Percentiles rank a stretch among this genome's conserved stretches.
Evolutionary conservation across 148 eudicot genomes (phyloP).

Genomic region (Arbutus unedo): DNA sequence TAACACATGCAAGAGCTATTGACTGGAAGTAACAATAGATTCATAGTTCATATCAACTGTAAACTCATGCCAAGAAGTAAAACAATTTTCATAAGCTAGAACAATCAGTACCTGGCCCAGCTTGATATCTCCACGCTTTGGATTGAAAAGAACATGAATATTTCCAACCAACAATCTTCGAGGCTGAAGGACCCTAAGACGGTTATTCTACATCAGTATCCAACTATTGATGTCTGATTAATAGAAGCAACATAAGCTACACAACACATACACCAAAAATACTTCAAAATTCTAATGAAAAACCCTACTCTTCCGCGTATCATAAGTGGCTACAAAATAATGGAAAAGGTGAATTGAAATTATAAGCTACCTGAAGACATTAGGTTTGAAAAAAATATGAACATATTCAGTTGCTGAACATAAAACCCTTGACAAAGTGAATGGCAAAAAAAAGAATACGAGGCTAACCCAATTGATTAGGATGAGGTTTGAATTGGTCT

Average conservation of each 20-base stretch:
- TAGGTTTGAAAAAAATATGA: background rate
- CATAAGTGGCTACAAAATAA: background rate
- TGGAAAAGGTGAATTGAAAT: background rate
- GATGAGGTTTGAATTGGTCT: background rate
- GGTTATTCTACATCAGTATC: constrained; percentile 7
- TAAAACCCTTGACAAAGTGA: background rate
- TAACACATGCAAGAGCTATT: background rate
- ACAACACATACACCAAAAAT: background rate
- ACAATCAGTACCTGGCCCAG: constrained; percentile 75
- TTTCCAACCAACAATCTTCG: constrained; percentile 72
- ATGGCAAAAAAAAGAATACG: background rate
- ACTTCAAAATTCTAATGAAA: background rate
- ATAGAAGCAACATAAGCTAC: background rate
- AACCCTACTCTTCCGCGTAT: background rate
- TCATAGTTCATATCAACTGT: background rate
- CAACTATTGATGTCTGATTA: background rate
- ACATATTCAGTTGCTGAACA: background rate
- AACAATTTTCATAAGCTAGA: constrained; percentile 1
- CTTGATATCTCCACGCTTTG: constrained; percentile 87
- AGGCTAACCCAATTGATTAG: background rate
- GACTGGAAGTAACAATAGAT: background rate
- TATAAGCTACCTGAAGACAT: background rate
- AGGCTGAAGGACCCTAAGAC: constrained; percentile 29
- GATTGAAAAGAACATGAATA: constrained; percentile 81
- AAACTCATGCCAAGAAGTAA: constrained; percentile 2